These are phyloP conservation scores for Tarenaya hassleriana DNA, from an alignment of 345 rosid species.

Conservation along the genomic window DNA sequence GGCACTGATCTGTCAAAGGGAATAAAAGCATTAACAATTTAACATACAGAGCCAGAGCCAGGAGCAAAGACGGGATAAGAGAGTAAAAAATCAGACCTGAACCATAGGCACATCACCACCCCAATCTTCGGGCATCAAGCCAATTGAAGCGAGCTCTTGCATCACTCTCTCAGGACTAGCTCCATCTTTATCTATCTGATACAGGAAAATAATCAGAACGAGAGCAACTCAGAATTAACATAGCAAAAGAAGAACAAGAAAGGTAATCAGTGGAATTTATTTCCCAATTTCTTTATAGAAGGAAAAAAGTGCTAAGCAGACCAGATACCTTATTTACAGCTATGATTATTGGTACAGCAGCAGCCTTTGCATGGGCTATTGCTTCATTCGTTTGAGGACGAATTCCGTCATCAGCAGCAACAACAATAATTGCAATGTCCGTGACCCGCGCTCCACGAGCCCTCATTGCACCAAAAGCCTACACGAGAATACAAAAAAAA, in stretches of 20 bases:
- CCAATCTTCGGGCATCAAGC: conserved; percentile 99
- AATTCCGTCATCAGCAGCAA: conserved; percentile 98
- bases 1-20: conserved; percentile 79
- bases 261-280: conserved; percentile 10
- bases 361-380: conserved; percentile 96
- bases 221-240: conserved; percentile 20
- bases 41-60: conserved; percentile 18
- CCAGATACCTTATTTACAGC: conserved; percentile 80
- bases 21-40: conserved; percentile 26
- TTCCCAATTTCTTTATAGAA: conserved; percentile 10
- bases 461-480: conserved; percentile 99
- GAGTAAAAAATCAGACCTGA: conserved; percentile 48
- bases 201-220: conserved; percentile 18
- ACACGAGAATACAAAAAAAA: conserved; percentile 30
- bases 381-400: conserved; percentile 99
- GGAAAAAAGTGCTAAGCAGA: conserved; percentile 7
- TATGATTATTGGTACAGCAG: conserved; percentile 87
- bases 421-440: conserved; percentile 89
- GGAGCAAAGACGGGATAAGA: conserved; percentile 22
- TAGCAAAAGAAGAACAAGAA: conserved; percentile 18
- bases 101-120: conserved; percentile 97
- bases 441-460: conserved; percentile 99
- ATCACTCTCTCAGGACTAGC: conserved; percentile 93
- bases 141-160: conserved; percentile 96
- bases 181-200: conserved; percentile 93